phyloP scores from a whole-genome alignment of 1,284 basidiomycete genomes.

The Cutaneotrichosporon spelunceum region DNA sequence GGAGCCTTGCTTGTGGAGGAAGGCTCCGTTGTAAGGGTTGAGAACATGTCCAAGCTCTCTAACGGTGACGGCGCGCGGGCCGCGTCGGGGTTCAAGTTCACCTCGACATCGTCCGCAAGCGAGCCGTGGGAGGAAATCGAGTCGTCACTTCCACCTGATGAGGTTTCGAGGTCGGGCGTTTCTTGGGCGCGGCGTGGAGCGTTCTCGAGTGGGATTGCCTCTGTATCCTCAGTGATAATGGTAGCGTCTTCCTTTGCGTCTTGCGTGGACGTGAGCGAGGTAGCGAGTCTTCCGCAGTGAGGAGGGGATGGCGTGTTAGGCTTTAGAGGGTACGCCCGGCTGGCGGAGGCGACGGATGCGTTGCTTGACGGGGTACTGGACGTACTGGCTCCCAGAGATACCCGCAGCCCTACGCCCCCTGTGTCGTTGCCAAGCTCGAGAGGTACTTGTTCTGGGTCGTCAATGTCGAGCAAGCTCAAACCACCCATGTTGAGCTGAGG shows the following conservation, averaged over 20 bases:
- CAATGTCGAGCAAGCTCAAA: conserved; percentile 37
- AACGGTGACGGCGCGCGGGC: neutral
- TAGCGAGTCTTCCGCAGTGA: neutral
- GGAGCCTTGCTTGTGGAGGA: neutral
- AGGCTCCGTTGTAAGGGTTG: neutral
- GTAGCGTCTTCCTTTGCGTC: neutral
- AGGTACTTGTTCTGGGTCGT: conserved; percentile 33
- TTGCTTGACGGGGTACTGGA: neutral
- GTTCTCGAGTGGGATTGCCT: neutral
- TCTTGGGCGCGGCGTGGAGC: neutral
- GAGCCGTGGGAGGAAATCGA: neutral
- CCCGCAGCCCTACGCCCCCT: neutral
- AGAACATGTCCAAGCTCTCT: conserved; percentile 5
- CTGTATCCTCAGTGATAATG: neutral
- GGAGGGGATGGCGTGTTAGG: neutral
- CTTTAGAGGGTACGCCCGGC: neutral
- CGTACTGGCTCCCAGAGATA: neutral
- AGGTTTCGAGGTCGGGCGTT: neutral
- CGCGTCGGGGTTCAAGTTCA: neutral
- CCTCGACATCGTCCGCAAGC: neutral
- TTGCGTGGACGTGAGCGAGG: neutral
- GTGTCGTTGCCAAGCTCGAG: conserved; percentile 16
- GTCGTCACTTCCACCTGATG: neutral
- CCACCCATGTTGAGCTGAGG: conserved; percentile 40
- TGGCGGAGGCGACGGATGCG: neutral